Conservation (phyloP, 1,284 basidiomycete genomes). For the Marasmius tenuissimus region DNA sequence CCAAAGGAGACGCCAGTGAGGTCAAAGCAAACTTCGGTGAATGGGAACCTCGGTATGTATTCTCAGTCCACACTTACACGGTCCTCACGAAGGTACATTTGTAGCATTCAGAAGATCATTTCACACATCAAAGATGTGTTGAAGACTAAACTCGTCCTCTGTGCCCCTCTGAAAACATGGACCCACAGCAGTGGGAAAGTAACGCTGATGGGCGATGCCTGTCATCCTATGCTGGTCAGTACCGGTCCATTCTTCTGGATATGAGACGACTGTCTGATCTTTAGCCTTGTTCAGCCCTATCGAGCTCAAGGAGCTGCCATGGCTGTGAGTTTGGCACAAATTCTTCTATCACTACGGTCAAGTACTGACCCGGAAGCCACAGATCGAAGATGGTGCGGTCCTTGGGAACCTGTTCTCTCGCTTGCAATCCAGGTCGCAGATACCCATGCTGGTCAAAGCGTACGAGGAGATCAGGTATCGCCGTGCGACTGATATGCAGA, state of each 20-base stretch:
- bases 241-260: constrained; percentile 22
- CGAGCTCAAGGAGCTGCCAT: constrained; percentile 13
- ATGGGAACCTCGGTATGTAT: constrained; percentile 45
- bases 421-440: constrained; percentile 21
- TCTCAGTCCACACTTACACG: constrained; percentile 11
- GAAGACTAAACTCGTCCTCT: constrained; percentile 52
- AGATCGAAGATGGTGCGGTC: constrained; percentile 38
- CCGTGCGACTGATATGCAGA: constrained; percentile 29
- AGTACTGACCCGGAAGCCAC: constrained; percentile 1
- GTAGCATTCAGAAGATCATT: constrained; percentile 48
- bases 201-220: constrained; percentile 10
- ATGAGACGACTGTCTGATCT: constrained; percentile 11
- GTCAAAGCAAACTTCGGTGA: constrained; percentile 43
- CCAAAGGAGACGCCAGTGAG: constrained; percentile 35
- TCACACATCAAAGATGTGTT: constrained; percentile 43
- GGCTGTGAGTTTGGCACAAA: constrained; percentile 6
- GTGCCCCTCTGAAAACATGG: constrained; percentile 27
- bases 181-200: neutral
- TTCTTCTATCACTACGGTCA: neutral
- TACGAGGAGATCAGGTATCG: constrained; percentile 29
- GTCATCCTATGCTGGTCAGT: constrained; percentile 11
- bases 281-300: constrained; percentile 6
- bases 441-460: constrained; percentile 26
- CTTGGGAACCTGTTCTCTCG: constrained; percentile 31
- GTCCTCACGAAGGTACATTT: constrained; percentile 4